Evolutionary conservation across 805 yeast genomes (phyloP).

Genomic region (Vanderwaltozyma yarrowii): DNA sequence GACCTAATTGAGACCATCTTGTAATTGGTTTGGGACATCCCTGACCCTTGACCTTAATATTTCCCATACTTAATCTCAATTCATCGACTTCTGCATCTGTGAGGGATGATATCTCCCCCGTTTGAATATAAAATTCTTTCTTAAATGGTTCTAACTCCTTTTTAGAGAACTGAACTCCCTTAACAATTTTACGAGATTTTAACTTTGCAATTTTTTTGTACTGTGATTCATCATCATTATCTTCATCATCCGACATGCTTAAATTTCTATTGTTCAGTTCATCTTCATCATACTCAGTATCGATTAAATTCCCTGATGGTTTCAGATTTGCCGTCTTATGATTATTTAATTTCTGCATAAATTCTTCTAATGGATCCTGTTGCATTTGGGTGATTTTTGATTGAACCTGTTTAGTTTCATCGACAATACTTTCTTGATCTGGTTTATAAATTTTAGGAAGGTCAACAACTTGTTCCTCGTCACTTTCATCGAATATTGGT

Average conservation of each 20-base stretch:
- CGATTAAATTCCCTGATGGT: constrained; percentile 12
- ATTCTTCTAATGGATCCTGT: constrained; percentile 40
- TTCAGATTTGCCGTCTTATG: constrained; percentile 2
- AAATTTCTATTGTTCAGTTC: constrained; percentile 22
- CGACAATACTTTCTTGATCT: neutral
- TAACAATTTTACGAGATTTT: constrained; percentile 30
- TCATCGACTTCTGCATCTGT: constrained; percentile 46
- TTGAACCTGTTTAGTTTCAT: neutral
- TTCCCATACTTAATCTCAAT: constrained; percentile 45
- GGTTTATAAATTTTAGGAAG: neutral
- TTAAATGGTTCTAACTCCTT: constrained; percentile 42
- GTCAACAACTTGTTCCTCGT: constrained; percentile 11
- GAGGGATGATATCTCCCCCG: constrained; percentile 37
- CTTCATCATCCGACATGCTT: constrained; percentile 1
- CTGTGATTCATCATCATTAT: constrained; percentile 29
- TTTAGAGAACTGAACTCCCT: constrained; percentile 19
- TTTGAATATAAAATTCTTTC: constrained; percentile 53
- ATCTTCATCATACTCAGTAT: constrained; percentile 10
- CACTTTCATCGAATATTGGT: constrained; percentile 10
- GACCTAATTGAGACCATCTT: constrained; percentile 75
- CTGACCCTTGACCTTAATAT: constrained; percentile 56
- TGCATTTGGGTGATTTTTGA: neutral
- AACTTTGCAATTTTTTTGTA: constrained; percentile 30
- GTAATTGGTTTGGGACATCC: constrained; percentile 54
- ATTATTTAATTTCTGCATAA: constrained; percentile 26